These are phyloP conservation scores for Leersia perrieri DNA, from an alignment of 176 grass and related monocot genomes.

Conservation along the genomic window DNA sequence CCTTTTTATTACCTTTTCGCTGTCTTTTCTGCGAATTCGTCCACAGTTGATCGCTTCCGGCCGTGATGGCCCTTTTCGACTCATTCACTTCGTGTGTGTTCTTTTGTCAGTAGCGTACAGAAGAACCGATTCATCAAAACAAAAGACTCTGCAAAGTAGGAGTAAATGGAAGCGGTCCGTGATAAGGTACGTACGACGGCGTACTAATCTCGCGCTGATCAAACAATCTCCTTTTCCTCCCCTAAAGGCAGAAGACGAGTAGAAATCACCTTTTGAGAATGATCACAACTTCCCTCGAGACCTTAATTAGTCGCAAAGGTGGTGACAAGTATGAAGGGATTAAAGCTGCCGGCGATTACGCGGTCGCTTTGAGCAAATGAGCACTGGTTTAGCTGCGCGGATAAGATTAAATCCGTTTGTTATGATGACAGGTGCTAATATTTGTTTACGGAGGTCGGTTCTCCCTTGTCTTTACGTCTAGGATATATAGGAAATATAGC, in stretches of 20 bases:
- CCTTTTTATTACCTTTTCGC: constrained; percentile 12
- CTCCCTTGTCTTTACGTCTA: not conserved
- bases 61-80: not conserved
- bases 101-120: not conserved
- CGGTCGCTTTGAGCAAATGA: constrained; percentile 16
- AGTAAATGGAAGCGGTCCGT: constrained; percentile 1
- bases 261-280: constrained; percentile 6
- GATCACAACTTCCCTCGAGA: constrained; percentile 6
- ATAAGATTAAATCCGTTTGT: not conserved
- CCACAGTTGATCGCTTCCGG: not conserved
- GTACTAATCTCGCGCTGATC: not conserved
- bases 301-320: constrained; percentile 28
- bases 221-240: not conserved
- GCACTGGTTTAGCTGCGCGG: not conserved
- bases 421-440: constrained; percentile 1
- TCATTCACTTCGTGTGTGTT: not conserved
- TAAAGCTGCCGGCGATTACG: constrained; percentile 49
- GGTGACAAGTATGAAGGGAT: constrained; percentile 31
- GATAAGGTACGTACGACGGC: not conserved
- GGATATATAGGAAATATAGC: not conserved
- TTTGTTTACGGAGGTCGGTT: not conserved
- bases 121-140: not conserved
- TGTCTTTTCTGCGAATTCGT: constrained; percentile 29
- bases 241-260: constrained; percentile 11
- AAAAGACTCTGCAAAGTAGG: not conserved